These are phyloP conservation scores for Ilex asprella DNA, from an alignment of 257 asterid genomes.

Conservation along the genomic window DNA sequence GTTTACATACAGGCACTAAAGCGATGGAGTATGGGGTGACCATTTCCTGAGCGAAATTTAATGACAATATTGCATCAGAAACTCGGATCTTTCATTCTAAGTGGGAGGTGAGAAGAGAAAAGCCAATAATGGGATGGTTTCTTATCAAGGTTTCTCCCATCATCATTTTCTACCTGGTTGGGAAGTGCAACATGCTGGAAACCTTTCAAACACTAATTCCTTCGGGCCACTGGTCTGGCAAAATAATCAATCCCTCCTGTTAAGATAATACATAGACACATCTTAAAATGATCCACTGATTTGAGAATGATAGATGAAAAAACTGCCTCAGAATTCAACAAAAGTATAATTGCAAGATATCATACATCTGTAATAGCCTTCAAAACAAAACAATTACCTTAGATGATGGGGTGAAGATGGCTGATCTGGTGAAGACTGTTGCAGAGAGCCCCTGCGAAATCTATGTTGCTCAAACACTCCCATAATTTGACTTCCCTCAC, in stretches of 20 bases:
- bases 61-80: conserved; percentile 8
- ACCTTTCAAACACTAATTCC: neutral
- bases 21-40: conserved; percentile 7
- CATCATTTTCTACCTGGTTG: conserved; percentile 11
- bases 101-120: neutral
- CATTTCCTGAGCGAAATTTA: neutral
- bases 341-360: too few species aligned
- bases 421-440: conserved; percentile 65
- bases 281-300: neutral
- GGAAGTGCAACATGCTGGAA: neutral
- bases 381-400: conserved; percentile 27
- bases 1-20: conserved; percentile 28
- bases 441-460: conserved; percentile 45
- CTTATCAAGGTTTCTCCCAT: conserved; percentile 5
- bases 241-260: conserved; percentile 51
- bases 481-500: conserved; percentile 49
- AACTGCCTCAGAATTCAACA: neutral
- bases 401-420: conserved; percentile 78
- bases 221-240: conserved; percentile 16
- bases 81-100: conserved; percentile 3
- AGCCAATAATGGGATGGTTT: neutral
- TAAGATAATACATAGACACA: conserved; percentile 1
- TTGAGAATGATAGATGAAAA: neutral
- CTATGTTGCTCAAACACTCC: conserved; percentile 50
- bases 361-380: too few species aligned